phyloP scores from a whole-genome alignment of 1,284 basidiomycete genomes.

The Heterobasidion irregulare region DNA sequence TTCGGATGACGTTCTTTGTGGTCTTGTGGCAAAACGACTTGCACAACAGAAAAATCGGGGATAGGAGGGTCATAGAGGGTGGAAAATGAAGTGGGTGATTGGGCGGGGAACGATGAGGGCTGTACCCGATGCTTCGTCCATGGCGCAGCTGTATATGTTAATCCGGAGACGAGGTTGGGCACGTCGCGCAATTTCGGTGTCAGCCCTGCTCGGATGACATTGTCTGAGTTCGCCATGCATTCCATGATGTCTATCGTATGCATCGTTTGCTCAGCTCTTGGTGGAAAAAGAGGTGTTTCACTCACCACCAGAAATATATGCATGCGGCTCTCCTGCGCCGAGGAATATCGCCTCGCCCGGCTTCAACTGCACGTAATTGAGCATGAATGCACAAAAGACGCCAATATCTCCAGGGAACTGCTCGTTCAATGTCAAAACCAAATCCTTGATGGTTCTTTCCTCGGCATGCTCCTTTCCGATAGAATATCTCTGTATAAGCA shows the following conservation, averaged over 20 bases:
- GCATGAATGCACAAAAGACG: conserved; percentile 84
- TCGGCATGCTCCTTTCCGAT: conserved; percentile 28
- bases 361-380: conserved; percentile 80
- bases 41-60: conserved; percentile 87
- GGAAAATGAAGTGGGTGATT: conserved; percentile 19
- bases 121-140: conserved; percentile 64
- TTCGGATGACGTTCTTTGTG: conserved; percentile 46
- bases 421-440: conserved; percentile 65
- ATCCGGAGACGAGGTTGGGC: conserved; percentile 78
- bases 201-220: conserved; percentile 96
- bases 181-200: conserved; percentile 96
- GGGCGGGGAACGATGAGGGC: conserved; percentile 41
- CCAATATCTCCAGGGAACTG: conserved; percentile 96
- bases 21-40: conserved; percentile 41
- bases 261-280: no score
- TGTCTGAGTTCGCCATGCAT: conserved; percentile 98
- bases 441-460: conserved; percentile 45
- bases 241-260: conserved; percentile 79
- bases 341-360: conserved; percentile 92
- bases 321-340: conserved; percentile 94
- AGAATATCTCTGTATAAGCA: conserved; percentile 60
- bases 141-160: conserved; percentile 78
- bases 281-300: not conserved
- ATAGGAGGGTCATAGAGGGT: conserved; percentile 92
- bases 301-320: conserved; percentile 87